Conservation (phyloP, 345 rosid genomes). For the Dipteronia dyeriana region DNA sequence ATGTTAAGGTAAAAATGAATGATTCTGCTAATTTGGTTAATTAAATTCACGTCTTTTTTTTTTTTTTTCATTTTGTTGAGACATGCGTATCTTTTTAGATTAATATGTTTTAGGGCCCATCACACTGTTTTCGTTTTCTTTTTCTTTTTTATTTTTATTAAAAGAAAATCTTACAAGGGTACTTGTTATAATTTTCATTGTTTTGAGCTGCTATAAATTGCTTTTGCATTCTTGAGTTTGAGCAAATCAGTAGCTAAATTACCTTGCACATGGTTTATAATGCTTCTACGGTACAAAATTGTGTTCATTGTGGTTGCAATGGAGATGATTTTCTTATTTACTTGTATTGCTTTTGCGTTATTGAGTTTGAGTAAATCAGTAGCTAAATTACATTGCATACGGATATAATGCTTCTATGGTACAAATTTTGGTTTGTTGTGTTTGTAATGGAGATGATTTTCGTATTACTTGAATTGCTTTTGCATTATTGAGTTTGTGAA, state of each 20-base stretch:
- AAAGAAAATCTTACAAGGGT: constrained; percentile 46
- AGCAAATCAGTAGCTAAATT: not conserved
- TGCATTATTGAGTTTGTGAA: no score
- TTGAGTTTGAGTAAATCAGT: not conserved
- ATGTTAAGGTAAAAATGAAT: no score
- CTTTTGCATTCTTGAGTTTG: not conserved
- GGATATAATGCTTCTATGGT: not conserved
- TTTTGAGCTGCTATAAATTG: not conserved
- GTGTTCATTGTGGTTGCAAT: no score
- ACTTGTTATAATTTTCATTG: constrained; percentile 3
- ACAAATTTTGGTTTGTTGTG: not conserved
- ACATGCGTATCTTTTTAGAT: no score
- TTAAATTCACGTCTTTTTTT: no score
- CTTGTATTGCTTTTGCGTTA: not conserved
- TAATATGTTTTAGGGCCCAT: no score
- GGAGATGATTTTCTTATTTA: no score
- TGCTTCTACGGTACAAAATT: not conserved
- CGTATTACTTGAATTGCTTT: no score
- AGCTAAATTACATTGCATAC: not conserved
- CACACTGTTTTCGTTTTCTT: no score
- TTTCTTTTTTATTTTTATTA: no score
- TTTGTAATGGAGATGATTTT: not conserved
- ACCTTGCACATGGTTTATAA: not conserved
- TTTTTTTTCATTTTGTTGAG: no score
- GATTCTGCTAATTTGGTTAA: no score